phyloP scores from a whole-genome alignment of 2,329 filamentous ascomycete species.

The Chrysoporthe austroafricana region DNA sequence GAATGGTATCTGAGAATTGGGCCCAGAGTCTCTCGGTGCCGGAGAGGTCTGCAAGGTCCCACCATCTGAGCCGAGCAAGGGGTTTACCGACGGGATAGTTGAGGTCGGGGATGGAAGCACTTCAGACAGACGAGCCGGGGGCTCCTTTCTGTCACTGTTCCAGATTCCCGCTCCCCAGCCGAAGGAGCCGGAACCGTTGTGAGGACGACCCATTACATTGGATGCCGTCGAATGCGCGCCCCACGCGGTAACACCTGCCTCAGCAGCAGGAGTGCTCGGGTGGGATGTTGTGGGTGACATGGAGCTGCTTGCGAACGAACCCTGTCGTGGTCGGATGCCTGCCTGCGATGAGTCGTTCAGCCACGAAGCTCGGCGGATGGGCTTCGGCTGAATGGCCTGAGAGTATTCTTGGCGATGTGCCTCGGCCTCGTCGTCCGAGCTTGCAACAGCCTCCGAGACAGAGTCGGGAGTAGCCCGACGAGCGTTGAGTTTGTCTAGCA shows the following conservation, averaged over 20 bases:
- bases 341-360: conserved; percentile 78
- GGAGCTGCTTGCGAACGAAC: conserved; percentile 74
- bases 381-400: conserved; percentile 59
- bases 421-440: conserved; percentile 90
- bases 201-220: conserved; percentile 51
- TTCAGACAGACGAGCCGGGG: conserved; percentile 73
- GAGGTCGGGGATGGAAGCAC: conserved; percentile 77
- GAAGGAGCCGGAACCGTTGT: conserved; percentile 56
- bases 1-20: conserved; percentile 76
- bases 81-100: conserved; percentile 49
- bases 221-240: conserved; percentile 55
- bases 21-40: conserved; percentile 54
- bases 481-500: conserved; percentile 76
- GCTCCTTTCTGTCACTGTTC: conserved; percentile 79
- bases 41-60: conserved; percentile 54
- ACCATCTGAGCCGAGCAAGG: conserved; percentile 55
- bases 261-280: conserved; percentile 76
- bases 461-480: conserved; percentile 83
- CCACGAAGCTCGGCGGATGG: conserved; percentile 79
- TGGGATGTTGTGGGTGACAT: conserved; percentile 82
- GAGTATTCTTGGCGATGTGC: conserved; percentile 59
- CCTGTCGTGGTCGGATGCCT: conserved; percentile 68
- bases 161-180: conserved; percentile 82
- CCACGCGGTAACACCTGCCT: conserved; percentile 60
- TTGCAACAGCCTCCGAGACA: conserved; percentile 82